Percentiles rank a stretch among this genome's conserved stretches.
These are phyloP conservation scores for Scutellaria baicalensis DNA, from an alignment of 257 asterid species.

Conservation along the genomic window DNA sequence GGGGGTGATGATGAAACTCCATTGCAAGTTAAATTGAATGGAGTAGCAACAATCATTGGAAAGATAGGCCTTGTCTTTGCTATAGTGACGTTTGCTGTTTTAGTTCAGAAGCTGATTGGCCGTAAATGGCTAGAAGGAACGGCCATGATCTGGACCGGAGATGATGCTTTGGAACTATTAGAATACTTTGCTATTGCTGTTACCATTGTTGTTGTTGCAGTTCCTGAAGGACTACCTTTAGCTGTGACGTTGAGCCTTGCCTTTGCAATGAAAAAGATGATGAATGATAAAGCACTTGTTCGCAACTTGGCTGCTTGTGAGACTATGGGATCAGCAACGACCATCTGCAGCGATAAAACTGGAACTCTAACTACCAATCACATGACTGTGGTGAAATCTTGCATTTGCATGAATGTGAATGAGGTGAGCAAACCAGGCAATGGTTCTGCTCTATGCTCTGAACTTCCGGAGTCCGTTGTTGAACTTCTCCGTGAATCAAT, in stretches of 20 bases:
- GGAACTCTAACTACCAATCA: constrained; percentile 81
- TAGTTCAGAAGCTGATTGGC: constrained; percentile 58
- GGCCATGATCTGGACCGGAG: constrained; percentile 54
- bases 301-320: constrained; percentile 86
- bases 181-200: constrained; percentile 88
- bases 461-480: constrained; percentile 41
- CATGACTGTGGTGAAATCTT: constrained; percentile 81
- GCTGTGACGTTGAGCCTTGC: constrained; percentile 86
- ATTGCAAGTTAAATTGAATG: constrained; percentile 74
- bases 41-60: constrained; percentile 89
- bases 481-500: constrained; percentile 53
- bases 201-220: constrained; percentile 91
- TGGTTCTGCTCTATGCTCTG: constrained; percentile 33
- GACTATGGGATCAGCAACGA: constrained; percentile 89
- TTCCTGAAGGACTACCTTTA: constrained; percentile 83
- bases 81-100: constrained; percentile 66
- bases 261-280: constrained; percentile 88
- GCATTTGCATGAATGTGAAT: constrained; percentile 57
- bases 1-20: constrained; percentile 96
- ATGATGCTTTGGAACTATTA: constrained; percentile 63
- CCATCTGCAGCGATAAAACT: constrained; percentile 77
- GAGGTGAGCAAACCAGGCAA: constrained; percentile 26
- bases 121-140: constrained; percentile 47
- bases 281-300: constrained; percentile 83
- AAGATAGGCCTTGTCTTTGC: constrained; percentile 84